phyloP scores from a whole-genome alignment of 1,139 yeast genomes.

The Debaryomyces udenii region DNA sequence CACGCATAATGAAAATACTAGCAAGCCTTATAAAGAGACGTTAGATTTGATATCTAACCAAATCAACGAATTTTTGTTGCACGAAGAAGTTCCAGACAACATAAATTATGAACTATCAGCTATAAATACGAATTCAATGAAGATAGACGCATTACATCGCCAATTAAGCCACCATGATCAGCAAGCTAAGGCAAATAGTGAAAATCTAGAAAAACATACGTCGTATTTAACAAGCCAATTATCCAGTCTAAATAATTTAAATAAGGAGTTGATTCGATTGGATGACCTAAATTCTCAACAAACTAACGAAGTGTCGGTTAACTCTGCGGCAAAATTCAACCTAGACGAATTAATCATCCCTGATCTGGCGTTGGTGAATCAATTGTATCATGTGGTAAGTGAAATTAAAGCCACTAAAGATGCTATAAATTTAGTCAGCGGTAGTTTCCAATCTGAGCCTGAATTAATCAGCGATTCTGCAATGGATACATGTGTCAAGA shows the following conservation, averaged over 20 bases:
- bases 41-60: slow-evolving; percentile 24
- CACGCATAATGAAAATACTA: background rate
- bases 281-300: slow-evolving; percentile 29
- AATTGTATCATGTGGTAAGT: slow-evolving; percentile 65
- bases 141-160: slow-evolving; percentile 32
- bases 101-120: slow-evolving; percentile 17
- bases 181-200: slow-evolving; percentile 43
- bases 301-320: slow-evolving; percentile 22
- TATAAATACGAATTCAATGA: slow-evolving; percentile 24
- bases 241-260: slow-evolving; percentile 28
- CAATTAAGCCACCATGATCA: slow-evolving; percentile 41
- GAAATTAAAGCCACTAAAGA: slow-evolving; percentile 74
- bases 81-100: slow-evolving; percentile 4
- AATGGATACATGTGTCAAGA: slow-evolving; percentile 57
- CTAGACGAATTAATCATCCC: slow-evolving; percentile 44
- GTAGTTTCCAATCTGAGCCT: slow-evolving; percentile 42
- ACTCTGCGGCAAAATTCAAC: slow-evolving; percentile 14
- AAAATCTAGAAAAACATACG: slow-evolving; percentile 34
- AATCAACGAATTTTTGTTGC: slow-evolving; percentile 25
- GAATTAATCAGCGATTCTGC: slow-evolving; percentile 40
- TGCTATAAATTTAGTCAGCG: slow-evolving; percentile 58
- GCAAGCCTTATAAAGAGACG: slow-evolving; percentile 4
- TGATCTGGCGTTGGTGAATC: slow-evolving; percentile 45
- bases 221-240: slow-evolving; percentile 38
- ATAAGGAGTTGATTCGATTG: slow-evolving; percentile 26